Evolutionary conservation across 306 rosid species (phyloP), one percentile per base, ranked within the genome.

Genomic region (Dicorynia guianensis): DNA sequence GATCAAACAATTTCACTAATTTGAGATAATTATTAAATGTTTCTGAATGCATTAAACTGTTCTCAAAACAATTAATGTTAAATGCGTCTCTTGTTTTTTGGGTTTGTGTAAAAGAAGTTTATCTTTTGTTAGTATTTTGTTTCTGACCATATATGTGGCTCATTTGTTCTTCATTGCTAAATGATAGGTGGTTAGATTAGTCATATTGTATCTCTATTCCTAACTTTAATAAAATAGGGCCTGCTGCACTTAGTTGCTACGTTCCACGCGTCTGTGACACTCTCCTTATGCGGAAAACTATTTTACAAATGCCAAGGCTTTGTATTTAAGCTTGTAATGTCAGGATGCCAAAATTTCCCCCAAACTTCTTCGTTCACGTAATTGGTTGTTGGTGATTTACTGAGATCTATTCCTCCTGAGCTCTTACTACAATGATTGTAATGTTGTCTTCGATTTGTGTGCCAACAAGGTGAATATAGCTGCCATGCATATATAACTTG

Each of bases 111-210:
- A 35, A 30, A 40, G 25, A 67, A 67, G 30, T 62, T 62, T 8
- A 62, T 39, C 72, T 3, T 19, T 63, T 63, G n/a, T 15, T n/a
- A 11, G 17, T 39, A 63, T 63, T 63, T 63, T 40, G 25, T 63
- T 8, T 40, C 36, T 19, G 35, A 49, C 57, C 13, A 30, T 15
- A 0, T 13, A n/a, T 52, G 17, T 50, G 35, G 13, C 40, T 46
- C 19, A 19, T 35, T 68, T 34, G 17, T 38, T 46, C 39, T 69
- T 69, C 63, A 11, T 33, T 54, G 4, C 12, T 69, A 69, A 35
- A 53, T 53, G 18, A 52, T 25, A 69, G 18, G 55, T 36, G 19
- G 49, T 68, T 68, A 68, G 18, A 49, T 3, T 35, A 15, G 48
- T 15, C 7, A n/a, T 48, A 14, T 67, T 49, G 6, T 35, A 35